These are phyloP conservation scores for Penicillium roqueforti DNA, from an alignment of 495 filamentous ascomycete genomes.

Conservation along the genomic window DNA sequence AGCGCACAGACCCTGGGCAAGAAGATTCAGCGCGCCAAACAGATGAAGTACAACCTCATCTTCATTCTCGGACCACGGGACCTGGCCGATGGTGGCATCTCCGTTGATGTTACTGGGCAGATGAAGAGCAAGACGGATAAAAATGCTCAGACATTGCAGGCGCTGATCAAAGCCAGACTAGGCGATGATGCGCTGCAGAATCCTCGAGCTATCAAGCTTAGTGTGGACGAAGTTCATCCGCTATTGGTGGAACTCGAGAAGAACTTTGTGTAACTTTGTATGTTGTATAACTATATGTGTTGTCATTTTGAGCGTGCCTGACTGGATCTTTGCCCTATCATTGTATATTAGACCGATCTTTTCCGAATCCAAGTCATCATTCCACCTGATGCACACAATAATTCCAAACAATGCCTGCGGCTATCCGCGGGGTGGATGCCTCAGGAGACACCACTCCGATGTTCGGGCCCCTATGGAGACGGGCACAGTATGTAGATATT, in stretches of 20 bases:
- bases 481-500: neutral
- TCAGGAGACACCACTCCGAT: constrained; percentile 20
- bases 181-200: constrained; percentile 34
- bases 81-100: constrained; percentile 39
- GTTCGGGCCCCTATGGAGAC: constrained; percentile 14
- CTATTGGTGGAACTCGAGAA: constrained; percentile 41
- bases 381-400: neutral
- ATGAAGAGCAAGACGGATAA: constrained; percentile 39
- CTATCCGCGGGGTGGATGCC: constrained; percentile 16
- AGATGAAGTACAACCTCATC: constrained; percentile 69
- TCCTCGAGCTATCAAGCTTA: constrained; percentile 36
- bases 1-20: constrained; percentile 55
- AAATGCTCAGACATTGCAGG: constrained; percentile 26
- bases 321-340: constrained; percentile 5
- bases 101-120: constrained; percentile 45
- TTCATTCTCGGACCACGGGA: constrained; percentile 66
- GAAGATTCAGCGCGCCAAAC: constrained; percentile 70
- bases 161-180: constrained; percentile 27
- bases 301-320: constrained; percentile 7
- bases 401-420: constrained; percentile 7
- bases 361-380: neutral
- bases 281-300: neutral
- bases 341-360: constrained; percentile 10
- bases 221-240: constrained; percentile 36
- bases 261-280: constrained; percentile 27